A percentile compares a stretch with the other conserved stretches of the same genome.
Conservation (phyloP, 306 rosid genomes). For the Fragaria nilgerrensis region DNA sequence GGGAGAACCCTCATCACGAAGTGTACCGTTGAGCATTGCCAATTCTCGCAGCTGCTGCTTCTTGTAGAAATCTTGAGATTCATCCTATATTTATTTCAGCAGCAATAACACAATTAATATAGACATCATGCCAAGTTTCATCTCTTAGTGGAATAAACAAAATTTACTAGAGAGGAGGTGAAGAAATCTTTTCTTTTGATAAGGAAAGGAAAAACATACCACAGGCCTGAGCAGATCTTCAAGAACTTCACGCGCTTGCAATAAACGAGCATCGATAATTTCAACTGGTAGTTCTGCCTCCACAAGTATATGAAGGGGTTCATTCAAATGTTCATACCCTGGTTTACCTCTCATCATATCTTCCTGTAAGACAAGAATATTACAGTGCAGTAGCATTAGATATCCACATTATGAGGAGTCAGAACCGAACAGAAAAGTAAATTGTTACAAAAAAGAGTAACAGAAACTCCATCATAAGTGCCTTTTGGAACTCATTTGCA, state of each 20-base stretch:
- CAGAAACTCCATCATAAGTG: neutral
- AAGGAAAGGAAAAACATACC: constrained; percentile 32
- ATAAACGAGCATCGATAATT: constrained; percentile 72
- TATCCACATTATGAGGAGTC: neutral
- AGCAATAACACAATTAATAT: neutral
- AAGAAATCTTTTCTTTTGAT: neutral
- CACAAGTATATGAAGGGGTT: constrained; percentile 88
- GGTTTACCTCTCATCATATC: constrained; percentile 94
- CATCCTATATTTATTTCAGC: constrained; percentile 49
- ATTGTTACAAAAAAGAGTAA: neutral
- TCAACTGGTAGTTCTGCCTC: constrained; percentile 93
- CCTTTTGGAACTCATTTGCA: neutral
- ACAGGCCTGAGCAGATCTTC: constrained; percentile 82
- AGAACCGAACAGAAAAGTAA: neutral
- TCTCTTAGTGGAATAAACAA: constrained; percentile 4
- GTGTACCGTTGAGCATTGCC: constrained; percentile 90
- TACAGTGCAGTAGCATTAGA: constrained; percentile 2
- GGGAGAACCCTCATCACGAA: constrained; percentile 93
- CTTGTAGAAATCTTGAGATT: constrained; percentile 95
- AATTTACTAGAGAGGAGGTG: constrained; percentile 4
- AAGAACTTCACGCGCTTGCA: constrained; percentile 79
- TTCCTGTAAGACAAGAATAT: constrained; percentile 50
- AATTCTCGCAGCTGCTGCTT: constrained; percentile 94
- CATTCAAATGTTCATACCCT: constrained; percentile 88
- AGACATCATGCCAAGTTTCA: neutral